phyloP scores from a whole-genome alignment of 768 basidiomycete genomes.

The Boletus rubroflammeus region DNA sequence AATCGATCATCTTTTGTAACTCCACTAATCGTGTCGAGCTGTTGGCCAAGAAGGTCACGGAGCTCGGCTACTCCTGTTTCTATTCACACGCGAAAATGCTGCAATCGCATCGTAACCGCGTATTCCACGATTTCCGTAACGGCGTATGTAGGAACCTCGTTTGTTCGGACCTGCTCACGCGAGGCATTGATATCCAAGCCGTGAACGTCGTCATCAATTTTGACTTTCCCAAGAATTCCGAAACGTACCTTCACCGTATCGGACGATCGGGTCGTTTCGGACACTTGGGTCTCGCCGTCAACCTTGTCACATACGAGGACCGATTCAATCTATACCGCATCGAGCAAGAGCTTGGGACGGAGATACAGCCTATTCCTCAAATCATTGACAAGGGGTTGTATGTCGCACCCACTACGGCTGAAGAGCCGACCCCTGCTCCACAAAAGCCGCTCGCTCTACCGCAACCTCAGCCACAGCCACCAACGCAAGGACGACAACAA shows the following conservation, averaged over 20 bases:
- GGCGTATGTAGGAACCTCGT: constrained; percentile 98
- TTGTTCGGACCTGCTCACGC: constrained; percentile 95
- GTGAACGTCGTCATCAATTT: constrained; percentile 99
- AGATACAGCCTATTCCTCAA: constrained; percentile 94
- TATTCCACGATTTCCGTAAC: constrained; percentile 99
- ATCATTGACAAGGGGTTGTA: constrained; percentile 89
- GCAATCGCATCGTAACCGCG: constrained; percentile 96
- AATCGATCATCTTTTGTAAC: constrained; percentile 99
- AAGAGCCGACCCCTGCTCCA: constrained; percentile 46
- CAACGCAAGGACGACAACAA: constrained; percentile 30
- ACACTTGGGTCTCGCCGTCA: constrained; percentile 95
- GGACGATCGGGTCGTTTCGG: constrained; percentile 98
- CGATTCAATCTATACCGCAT: constrained; percentile 97
- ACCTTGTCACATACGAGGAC: constrained; percentile 97
- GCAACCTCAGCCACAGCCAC: constrained; percentile 31
- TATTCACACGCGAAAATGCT: constrained; percentile 99
- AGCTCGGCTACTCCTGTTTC: constrained; percentile 99
- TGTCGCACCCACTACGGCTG: constrained; percentile 67
- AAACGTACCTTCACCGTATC: constrained; percentile 98
- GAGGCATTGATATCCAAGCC: constrained; percentile 99
- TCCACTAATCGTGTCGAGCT: constrained; percentile 99
- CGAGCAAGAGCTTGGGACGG: constrained; percentile 97
- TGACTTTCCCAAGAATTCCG: constrained; percentile 98
- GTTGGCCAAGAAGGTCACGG: constrained; percentile 98
- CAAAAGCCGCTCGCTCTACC: constrained; percentile 35